Evolutionary conservation across 768 basidiomycete genomes (phyloP), one percentile per base, ranked within the genome.

Genomic region (Xerocomus brunneocitrinus): DNA sequence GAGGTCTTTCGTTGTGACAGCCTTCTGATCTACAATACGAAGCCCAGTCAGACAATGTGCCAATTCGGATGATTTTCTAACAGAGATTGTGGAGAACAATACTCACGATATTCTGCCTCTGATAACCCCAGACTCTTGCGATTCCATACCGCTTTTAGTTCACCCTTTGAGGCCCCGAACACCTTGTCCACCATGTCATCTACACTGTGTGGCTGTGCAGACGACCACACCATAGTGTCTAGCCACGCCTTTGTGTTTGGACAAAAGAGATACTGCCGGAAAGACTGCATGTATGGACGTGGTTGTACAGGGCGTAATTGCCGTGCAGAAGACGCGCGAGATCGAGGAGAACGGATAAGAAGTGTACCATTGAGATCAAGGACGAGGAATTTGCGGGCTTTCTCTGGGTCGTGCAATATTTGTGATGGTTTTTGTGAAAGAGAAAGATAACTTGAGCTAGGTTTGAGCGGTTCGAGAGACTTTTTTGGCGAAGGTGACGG

Each of bases 161-260:
- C 61, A 47, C 70, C 69, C 27, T 68, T 63, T 0, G 67, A 49
- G 5, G 70, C 61, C 10, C 75, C 80, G 63, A 91, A 90, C 32
- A 78, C 76, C 34, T 73, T 74, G 22, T 78, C 65, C 0, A 88
- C 85, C 91, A 93, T 92, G 59, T 85, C 83, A 0, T 71, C 67
- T 8, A 91, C 90, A 63, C 81, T 89, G 47, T 84, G 84, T 2
- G 89, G 88, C 62, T 91, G 88, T 4, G 91, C 91, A 3, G 86
- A 89, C 62, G 86, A 89, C 91, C 91, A 94, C 4, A 94, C 79
- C 87, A 92, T 92, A 4, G 86, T 83, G 53, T 91, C 87, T 19
- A 91, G 75, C 86, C 88, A 90, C 13, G 62, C 60, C 32, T 69
- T 73, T n/a, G 84, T 89, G 16, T 73, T 58, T 0, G 77, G 70